Conservation (phyloP, 306 rosid species). For the Quercus agrifolia region DNA sequence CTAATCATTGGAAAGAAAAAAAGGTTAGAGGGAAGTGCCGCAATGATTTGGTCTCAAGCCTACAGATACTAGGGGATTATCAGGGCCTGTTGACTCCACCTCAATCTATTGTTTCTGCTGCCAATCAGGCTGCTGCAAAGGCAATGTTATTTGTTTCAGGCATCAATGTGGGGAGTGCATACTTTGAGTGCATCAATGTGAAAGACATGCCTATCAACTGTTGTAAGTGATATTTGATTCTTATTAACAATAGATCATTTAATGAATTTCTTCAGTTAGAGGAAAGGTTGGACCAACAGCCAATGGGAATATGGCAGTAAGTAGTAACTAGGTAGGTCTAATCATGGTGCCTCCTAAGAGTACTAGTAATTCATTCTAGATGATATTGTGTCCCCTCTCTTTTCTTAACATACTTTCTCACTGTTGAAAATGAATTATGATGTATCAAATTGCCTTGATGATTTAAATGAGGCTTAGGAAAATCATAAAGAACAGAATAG, state of each 20-base stretch:
- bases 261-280: background rate
- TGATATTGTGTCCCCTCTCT: background rate
- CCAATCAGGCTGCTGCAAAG: slow-evolving; percentile 93
- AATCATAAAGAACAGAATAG: background rate
- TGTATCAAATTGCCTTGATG: background rate
- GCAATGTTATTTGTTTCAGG: slow-evolving; percentile 83
- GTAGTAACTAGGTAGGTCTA: background rate
- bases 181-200: slow-evolving; percentile 70
- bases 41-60: slow-evolving; percentile 66
- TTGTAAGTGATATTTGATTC: slow-evolving; percentile 52
- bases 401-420: background rate
- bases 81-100: slow-evolving; percentile 85
- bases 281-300: background rate
- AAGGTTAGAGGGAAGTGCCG: slow-evolving; percentile 56
- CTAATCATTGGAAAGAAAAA: slow-evolving; percentile 58
- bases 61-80: slow-evolving; percentile 80
- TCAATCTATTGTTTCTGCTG: slow-evolving; percentile 57
- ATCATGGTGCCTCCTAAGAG: background rate
- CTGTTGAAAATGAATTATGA: background rate
- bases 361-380: background rate
- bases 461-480: background rate
- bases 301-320: background rate
- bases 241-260: slow-evolving; percentile 3
- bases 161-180: slow-evolving; percentile 60
- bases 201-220: slow-evolving; percentile 71